A percentile compares a stretch with the other conserved stretches of the same genome.
Evolutionary conservation across 2,329 filamentous ascomycete genomes (phyloP).

Genomic region (Trichoderma atrobrunneum): DNA sequence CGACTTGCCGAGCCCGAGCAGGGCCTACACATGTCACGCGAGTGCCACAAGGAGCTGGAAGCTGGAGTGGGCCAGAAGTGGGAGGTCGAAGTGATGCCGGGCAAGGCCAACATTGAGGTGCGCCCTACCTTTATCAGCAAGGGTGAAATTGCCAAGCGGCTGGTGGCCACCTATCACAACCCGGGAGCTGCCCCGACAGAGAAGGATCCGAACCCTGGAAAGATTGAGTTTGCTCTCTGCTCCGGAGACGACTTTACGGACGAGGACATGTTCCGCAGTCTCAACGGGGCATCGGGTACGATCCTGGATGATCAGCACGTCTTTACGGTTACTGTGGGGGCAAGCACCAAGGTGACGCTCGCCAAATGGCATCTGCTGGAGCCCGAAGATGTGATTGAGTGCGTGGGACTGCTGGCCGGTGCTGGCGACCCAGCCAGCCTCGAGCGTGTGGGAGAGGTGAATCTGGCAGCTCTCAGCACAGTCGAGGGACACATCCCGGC

Average conservation of each 20-base stretch:
- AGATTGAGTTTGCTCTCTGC: conserved; percentile 84
- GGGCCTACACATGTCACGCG: conserved; percentile 72
- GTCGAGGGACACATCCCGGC: conserved; percentile 52
- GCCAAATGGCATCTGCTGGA: conserved; percentile 89
- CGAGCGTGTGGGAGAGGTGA: conserved; percentile 49
- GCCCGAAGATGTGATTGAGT: conserved; percentile 80
- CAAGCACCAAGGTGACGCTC: conserved; percentile 86
- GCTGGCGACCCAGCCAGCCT: conserved; percentile 39
- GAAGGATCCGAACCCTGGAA: conserved; percentile 43
- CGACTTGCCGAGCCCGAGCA: conserved; percentile 85
- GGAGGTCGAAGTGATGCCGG: conserved; percentile 94
- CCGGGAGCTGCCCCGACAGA: conserved; percentile 45
- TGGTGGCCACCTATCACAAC: conserved; percentile 70
- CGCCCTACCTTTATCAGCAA: conserved; percentile 98
- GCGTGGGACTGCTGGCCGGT: conserved; percentile 54
- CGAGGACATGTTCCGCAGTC: conserved; percentile 90
- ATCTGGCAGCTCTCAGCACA: conserved; percentile 52
- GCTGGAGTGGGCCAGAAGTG: conserved; percentile 71
- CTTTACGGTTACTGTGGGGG: conserved; percentile 88
- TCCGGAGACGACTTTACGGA: conserved; percentile 95
- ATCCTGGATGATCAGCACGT: conserved; percentile 61
- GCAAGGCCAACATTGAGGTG: conserved; percentile 95
- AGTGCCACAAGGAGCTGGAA: conserved; percentile 80
- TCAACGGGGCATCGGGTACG: conserved; percentile 58
- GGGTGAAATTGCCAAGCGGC: conserved; percentile 84